These are phyloP conservation scores for Paraconiothyrium sp. DNA, from an alignment of 2,329 filamentous ascomycete genomes.

Conservation along the genomic window DNA sequence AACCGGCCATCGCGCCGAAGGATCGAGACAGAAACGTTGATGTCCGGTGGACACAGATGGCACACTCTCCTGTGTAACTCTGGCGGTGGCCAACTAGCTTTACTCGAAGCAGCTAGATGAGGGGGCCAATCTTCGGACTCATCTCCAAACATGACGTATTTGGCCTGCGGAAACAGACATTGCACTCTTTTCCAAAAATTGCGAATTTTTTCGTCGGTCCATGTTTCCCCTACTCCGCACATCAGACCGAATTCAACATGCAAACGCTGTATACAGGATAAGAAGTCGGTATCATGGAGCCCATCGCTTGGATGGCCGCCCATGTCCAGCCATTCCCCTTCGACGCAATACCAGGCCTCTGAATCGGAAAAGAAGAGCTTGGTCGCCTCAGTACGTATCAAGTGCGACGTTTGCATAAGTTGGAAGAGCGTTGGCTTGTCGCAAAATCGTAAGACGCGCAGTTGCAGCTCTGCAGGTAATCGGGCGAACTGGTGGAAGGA, in stretches of 20 bases:
- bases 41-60: slow-evolving; percentile 17
- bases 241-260: slow-evolving; percentile 3
- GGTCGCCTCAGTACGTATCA: slow-evolving; percentile 11
- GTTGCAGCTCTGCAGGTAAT: slow-evolving; percentile 19
- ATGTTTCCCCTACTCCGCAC: neutral
- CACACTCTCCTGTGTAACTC: slow-evolving; percentile 1
- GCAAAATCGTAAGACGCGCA: slow-evolving; percentile 13
- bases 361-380: slow-evolving; percentile 19
- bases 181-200: slow-evolving; percentile 19
- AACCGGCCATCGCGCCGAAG: slow-evolving; percentile 2
- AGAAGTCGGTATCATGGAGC: slow-evolving; percentile 1
- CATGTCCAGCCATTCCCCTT: slow-evolving; percentile 5
- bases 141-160: slow-evolving; percentile 16
- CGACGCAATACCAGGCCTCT: slow-evolving; percentile 12
- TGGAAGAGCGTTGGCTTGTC: slow-evolving; percentile 16
- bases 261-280: slow-evolving; percentile 4
- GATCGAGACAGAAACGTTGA: slow-evolving; percentile 16
- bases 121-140: neutral
- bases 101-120: neutral
- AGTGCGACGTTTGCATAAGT: slow-evolving; percentile 17
- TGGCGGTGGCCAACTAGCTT: neutral
- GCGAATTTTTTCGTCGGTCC: slow-evolving; percentile 4
- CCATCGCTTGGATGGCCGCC: slow-evolving; percentile 7
- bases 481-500: slow-evolving; percentile 14
- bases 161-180: slow-evolving; percentile 16